Evolutionary conservation across 345 rosid species (phyloP), one percentile per base, ranked within the genome.

Genomic region (Arabis alpina): DNA sequence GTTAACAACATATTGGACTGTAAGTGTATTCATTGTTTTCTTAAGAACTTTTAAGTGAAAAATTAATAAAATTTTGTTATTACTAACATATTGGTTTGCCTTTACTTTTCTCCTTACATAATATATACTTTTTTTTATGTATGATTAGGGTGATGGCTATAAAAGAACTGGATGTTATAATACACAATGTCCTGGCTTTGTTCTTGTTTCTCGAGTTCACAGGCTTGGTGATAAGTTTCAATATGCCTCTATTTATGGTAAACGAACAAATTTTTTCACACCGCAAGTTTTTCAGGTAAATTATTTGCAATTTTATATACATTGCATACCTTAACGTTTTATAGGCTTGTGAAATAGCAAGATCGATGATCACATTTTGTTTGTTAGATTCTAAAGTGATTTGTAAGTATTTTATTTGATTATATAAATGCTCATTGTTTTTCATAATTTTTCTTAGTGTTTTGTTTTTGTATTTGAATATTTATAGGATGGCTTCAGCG

Each of bases 1-100:
- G n/a, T 66, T 76, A 5, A 76, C 79, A 7, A 40, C 61, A 56
- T 43, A 64, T 41, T 76, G 71, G 71, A 70, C 75, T 3, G 71
- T 76, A 16, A 76, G 71, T 30, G 49, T 14, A 47, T 39, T 43
- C 8, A 0, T 34, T 5, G 1, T 13, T 13, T 19, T 19, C 23
- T 19, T 19, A 19, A 19, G 23, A 19, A 19, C 23, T 19, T 19
- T 45, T 0, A 32, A 10, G 2, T 36, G 1, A 19, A 3, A 28
- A 55, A 58, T 11, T 10, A 0, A 34, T 6, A 34, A 34, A 34
- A 34, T 34, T 34, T 34, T 8, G 37, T 34, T 6, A 34, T 34
- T 34, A 6, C 37, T 5, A 34, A 34, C 23, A 19, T 19, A 19
- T 1, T 0, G 0, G 3, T 61, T 25, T 61, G 2, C 8, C 2